Evolutionary conservation across 2,329 filamentous ascomycete genomes (phyloP).

Genomic region (Diaporthe velutina): DNA sequence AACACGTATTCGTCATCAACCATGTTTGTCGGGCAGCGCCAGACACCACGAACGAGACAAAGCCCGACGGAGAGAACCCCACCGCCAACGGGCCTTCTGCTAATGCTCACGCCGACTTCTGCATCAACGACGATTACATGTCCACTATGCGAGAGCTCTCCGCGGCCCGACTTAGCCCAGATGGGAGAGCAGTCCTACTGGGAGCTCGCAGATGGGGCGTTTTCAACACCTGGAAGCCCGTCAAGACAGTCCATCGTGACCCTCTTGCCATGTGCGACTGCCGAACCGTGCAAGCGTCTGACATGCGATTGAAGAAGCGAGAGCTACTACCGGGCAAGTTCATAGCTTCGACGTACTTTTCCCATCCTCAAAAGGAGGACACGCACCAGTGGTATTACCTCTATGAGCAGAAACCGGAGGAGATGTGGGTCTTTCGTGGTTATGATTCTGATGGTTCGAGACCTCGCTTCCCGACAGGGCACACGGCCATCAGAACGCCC

Average conservation of each 20-base stretch:
- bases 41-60: slow-evolving; percentile 9
- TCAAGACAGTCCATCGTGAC: slow-evolving; percentile 9
- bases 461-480: not conserved
- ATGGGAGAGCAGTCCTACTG: not conserved
- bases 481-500: slow-evolving; percentile 2
- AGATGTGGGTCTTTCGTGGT: slow-evolving; percentile 6
- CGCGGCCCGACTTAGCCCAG: not conserved
- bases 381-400: slow-evolving; percentile 19
- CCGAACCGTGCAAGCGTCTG: not conserved
- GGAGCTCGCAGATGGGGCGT: slow-evolving; percentile 1
- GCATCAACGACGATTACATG: slow-evolving; percentile 3
- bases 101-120: slow-evolving; percentile 5
- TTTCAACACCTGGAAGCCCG: slow-evolving; percentile 13
- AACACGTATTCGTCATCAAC: not conserved
- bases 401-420: not conserved
- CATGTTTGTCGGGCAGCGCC: slow-evolving; percentile 2
- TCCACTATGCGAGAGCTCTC: not conserved
- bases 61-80: not conserved
- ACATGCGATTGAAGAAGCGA: slow-evolving; percentile 11
- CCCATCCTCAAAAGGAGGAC: slow-evolving; percentile 5
- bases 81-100: slow-evolving; percentile 1
- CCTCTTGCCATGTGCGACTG: not conserved
- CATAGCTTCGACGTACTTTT: slow-evolving; percentile 9
- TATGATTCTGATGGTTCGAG: not conserved
- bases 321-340: not conserved